Percentiles rank a stretch among this genome's conserved stretches.
These are phyloP conservation scores for Pelargonium cotyledonis DNA, from an alignment of 441 rosid species.

Conservation along the genomic window DNA sequence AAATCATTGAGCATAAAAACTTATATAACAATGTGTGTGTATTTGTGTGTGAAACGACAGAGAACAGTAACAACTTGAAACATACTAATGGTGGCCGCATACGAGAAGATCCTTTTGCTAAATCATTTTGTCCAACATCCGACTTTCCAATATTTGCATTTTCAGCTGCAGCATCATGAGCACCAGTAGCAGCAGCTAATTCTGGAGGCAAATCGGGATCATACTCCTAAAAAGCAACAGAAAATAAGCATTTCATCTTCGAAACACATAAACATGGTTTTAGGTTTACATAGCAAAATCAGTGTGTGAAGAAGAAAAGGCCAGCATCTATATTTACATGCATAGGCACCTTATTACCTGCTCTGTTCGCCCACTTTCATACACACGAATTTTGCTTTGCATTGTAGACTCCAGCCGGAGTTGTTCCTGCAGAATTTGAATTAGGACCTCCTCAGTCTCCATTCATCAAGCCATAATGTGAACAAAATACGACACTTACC, in stretches of 20 bases:
- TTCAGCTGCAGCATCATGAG: constrained; percentile 56
- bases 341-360: constrained; percentile 49
- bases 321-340: constrained; percentile 8
- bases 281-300: too few species aligned
- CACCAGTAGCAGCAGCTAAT: constrained; percentile 87
- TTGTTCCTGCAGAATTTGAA: constrained; percentile 57
- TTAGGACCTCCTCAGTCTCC: constrained; percentile 24
- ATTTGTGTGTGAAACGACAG: not conserved
- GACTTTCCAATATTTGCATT: constrained; percentile 48
- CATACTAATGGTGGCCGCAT: constrained; percentile 77
- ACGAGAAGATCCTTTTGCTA: constrained; percentile 50
- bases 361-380: constrained; percentile 89
- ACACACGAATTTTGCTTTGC: constrained; percentile 98
- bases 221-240: constrained; percentile 51
- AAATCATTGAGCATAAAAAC: constrained; percentile 10
- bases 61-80: constrained; percentile 8
- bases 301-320: not conserved
- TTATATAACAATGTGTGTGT: constrained; percentile 6
- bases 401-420: constrained; percentile 80
- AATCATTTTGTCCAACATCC: constrained; percentile 57
- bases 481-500: constrained; percentile 43
- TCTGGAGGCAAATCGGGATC: constrained; percentile 99
- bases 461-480: constrained; percentile 16
- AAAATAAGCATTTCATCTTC: constrained; percentile 9
- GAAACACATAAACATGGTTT: not conserved